Conservation (phyloP, 768 basidiomycete genomes). For the Suillus variegatus region DNA sequence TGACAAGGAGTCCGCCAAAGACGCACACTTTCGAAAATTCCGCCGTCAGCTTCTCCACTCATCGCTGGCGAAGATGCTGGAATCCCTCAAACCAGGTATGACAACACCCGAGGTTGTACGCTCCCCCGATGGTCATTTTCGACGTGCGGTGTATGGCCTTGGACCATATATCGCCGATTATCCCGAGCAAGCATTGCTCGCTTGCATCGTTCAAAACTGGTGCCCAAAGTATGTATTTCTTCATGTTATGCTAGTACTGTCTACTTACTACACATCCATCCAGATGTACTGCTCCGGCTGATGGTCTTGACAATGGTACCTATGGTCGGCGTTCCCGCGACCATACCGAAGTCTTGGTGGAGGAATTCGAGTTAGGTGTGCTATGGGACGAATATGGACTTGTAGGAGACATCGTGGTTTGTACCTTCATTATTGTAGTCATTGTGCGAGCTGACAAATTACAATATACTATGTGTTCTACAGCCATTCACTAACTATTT, state of each 20-base stretch:
- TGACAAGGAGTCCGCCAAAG: neutral
- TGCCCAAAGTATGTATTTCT: too few species aligned
- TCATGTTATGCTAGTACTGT: too few species aligned
- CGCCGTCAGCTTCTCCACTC: neutral
- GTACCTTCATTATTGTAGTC: conserved; percentile 25
- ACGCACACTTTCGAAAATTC: too few species aligned
- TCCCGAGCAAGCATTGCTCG: too few species aligned
- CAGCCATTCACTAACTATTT: conserved; percentile 20
- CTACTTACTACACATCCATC: neutral
- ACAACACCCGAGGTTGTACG: neutral
- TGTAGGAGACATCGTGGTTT: conserved; percentile 33
- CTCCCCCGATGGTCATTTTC: too few species aligned
- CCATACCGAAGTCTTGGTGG: neutral
- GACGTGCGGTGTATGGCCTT: too few species aligned
- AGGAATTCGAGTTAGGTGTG: neutral
- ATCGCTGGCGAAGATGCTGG: neutral
- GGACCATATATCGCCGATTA: too few species aligned
- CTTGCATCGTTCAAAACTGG: too few species aligned
- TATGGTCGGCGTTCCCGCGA: neutral
- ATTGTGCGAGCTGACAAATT: conserved; percentile 6
- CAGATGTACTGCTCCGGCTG: neutral
- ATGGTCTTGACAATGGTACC: neutral
- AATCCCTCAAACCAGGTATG: neutral
- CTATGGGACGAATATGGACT: conserved; percentile 37
- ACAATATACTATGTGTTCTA: too few species aligned